Percentiles rank a stretch among this genome's conserved stretches.
Evolutionary conservation across 305 asterid species (phyloP).

Genomic region (Salvia sclarea): DNA sequence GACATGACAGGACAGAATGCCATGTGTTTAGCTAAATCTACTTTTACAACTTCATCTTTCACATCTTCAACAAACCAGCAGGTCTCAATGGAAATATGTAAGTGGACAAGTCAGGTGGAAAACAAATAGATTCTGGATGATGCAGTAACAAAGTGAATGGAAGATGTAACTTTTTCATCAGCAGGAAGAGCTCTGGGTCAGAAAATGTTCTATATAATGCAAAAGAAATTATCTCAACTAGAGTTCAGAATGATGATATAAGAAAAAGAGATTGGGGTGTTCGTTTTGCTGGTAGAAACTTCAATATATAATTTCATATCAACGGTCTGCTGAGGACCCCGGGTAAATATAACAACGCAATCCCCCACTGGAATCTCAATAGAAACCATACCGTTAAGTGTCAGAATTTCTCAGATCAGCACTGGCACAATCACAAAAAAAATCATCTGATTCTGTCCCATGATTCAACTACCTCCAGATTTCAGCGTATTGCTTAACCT

Average conservation of each 20-base stretch:
- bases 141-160: no score
- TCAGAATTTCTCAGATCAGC: slow-evolving; percentile 14
- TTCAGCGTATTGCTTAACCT: slow-evolving; percentile 81
- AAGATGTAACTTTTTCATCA: no score
- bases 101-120: no score
- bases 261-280: background rate
- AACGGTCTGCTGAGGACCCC: slow-evolving; percentile 11
- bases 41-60: background rate
- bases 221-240: background rate
- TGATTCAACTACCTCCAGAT: slow-evolving; percentile 59
- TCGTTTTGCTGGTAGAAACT: background rate
- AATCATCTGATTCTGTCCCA: slow-evolving; percentile 24
- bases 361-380: slow-evolving; percentile 5
- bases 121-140: no score
- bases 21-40: no score
- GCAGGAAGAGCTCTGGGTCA: no score
- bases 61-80: background rate
- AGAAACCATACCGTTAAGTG: slow-evolving; percentile 25
- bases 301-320: slow-evolving; percentile 19
- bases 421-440: slow-evolving; percentile 25
- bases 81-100: background rate
- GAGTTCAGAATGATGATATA: background rate
- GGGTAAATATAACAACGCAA: slow-evolving; percentile 23
- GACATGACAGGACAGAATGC: no score
- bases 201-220: background rate